A percentile compares a stretch with the other conserved stretches of the same genome.
Evolutionary conservation across 768 basidiomycete species (phyloP).

Genomic region (Rhizopogon vinicolor): DNA sequence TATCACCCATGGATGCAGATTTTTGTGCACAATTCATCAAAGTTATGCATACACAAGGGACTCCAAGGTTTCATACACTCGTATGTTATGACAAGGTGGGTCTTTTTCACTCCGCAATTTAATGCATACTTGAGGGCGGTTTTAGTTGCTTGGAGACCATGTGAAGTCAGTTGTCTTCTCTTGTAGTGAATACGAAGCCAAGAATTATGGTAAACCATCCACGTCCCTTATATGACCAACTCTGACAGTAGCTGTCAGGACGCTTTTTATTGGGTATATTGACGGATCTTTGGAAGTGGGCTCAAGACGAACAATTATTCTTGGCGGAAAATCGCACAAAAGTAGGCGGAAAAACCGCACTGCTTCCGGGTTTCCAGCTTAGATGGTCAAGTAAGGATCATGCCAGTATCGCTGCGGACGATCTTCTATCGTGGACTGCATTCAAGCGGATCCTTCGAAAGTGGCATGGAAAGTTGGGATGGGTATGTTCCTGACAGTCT

Average conservation of each 20-base stretch:
- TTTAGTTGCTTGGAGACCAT: constrained; percentile 78
- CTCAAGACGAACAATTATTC: constrained; percentile 67
- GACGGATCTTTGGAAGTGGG: constrained; percentile 77
- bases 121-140: constrained; percentile 1
- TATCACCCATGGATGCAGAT: constrained; percentile 97
- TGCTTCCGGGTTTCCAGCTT: constrained; percentile 68
- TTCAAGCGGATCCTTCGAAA: constrained; percentile 74
- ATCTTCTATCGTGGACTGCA: constrained; percentile 62
- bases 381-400: constrained; percentile 42
- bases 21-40: constrained; percentile 91
- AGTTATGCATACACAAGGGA: constrained; percentile 83
- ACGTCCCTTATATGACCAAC: neutral
- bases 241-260: constrained; percentile 38
- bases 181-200: constrained; percentile 93
- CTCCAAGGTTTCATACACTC: constrained; percentile 82
- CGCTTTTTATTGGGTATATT: constrained; percentile 84
- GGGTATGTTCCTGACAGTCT: constrained; percentile 41
- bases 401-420: constrained; percentile 36
- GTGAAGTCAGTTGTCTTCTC: constrained; percentile 84
- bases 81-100: constrained; percentile 79
- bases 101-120: neutral
- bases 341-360: constrained; percentile 51
- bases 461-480: constrained; percentile 76
- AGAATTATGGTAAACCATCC: constrained; percentile 73
- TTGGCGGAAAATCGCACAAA: constrained; percentile 67